Conservation (phyloP, 73 alveolate genomes). For the Paramecium caudatum region DNA sequence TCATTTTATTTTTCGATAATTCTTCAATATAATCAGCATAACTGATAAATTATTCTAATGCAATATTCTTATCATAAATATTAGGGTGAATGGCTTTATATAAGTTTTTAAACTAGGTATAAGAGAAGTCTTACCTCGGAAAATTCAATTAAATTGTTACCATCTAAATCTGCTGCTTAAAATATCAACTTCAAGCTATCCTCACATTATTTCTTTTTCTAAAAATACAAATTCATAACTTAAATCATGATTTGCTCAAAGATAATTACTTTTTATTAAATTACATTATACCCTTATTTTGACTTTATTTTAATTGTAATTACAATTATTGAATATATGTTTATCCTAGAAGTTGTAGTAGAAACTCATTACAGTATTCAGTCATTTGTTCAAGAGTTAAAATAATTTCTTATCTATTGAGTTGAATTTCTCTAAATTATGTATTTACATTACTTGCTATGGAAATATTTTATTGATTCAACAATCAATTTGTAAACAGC, state of each 20-base stretch:
- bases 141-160: constrained; percentile 58
- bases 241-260: constrained; percentile 29
- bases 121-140: constrained; percentile 20
- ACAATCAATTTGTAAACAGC: constrained; percentile 21
- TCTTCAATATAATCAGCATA: constrained; percentile 66
- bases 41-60: constrained; percentile 28
- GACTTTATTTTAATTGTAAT: neutral
- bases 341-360: neutral
- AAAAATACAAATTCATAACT: constrained; percentile 10
- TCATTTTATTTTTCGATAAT: constrained; percentile 47
- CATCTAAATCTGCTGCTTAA: constrained; percentile 67
- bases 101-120: neutral
- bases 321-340: neutral
- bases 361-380: constrained; percentile 16
- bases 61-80: constrained; percentile 8
- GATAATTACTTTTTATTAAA: neutral
- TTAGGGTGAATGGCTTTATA: constrained; percentile 63
- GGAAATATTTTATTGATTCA: constrained; percentile 37
- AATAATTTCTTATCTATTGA: constrained; percentile 28
- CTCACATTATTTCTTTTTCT: constrained; percentile 45
- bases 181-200: constrained; percentile 50
- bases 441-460: constrained; percentile 31
- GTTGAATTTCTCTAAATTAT: constrained; percentile 27
- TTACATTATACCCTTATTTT: neutral
- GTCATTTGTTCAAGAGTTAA: neutral